Conservation (phyloP, 2,329 filamentous ascomycete genomes). For the Akanthomyces lecanii region DNA sequence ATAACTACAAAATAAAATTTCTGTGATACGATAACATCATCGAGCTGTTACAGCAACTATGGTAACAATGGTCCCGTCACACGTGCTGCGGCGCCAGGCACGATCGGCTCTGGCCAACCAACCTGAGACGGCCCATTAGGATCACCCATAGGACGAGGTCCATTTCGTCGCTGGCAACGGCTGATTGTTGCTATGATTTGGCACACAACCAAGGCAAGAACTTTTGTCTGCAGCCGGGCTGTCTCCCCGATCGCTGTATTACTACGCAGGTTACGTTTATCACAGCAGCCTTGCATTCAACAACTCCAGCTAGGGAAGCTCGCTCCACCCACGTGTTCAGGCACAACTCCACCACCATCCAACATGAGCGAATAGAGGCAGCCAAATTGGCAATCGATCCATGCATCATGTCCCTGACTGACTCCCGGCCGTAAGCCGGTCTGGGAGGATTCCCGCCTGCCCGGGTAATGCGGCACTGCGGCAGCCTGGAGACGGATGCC, state of each 20-base stretch:
- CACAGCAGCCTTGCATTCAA: background rate
- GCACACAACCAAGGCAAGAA: background rate
- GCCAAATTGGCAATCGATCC: background rate
- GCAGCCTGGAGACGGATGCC: background rate
- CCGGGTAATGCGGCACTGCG: conserved; percentile 5
- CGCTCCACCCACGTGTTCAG: conserved; percentile 8
- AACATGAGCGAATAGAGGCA: background rate
- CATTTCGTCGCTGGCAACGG: background rate
- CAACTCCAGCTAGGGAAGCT: background rate
- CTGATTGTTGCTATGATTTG: background rate
- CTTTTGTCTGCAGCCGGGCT: background rate
- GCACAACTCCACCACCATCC: background rate
- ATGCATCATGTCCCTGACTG: background rate
- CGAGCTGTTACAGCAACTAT: background rate
- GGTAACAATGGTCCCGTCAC: background rate
- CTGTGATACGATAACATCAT: background rate
- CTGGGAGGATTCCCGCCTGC: background rate
- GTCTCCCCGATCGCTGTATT: background rate
- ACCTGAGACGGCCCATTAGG: background rate
- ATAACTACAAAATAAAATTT: background rate
- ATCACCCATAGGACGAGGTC: no score
- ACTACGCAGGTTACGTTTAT: background rate
- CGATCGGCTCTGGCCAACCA: background rate
- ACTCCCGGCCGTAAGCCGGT: background rate
- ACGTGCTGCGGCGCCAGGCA: background rate